Base-by-base conservation (phyloP, 148 eudicot genomes). In the Chenopodium formosanum region DNA sequence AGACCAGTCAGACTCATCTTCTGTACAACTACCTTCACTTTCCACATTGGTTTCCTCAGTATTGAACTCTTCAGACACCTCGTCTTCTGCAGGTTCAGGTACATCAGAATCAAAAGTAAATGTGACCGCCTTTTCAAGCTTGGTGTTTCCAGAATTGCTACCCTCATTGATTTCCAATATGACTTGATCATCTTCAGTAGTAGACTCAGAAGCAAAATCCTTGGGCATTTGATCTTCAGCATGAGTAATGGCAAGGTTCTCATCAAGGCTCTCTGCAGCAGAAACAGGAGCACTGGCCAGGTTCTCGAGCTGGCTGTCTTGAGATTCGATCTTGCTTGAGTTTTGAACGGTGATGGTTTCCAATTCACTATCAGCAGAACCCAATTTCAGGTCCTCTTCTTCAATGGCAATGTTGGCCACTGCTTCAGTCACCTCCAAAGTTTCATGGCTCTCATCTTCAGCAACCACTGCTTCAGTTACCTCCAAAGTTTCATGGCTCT, bases 181-280 rank as follows among this genome's bases (percentile, higher is more conserved):
- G 27, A 53, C 37, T 78, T 74, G 40, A 37, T 44, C 74, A 80
- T 44, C 62, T 62, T 72, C 31, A 75, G 82, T 13, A 70, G 73
- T 16, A 1, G 29, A 29, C 52, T 70, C 72, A 47, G 71, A 60
- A 46, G 31, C 76, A 76, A 70, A 58, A 22, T 75, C 72, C 64
- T 69, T 29, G 29, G 46, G 27, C 27, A 44, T 17, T 37, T 67
- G 71, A 74, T 29, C 75, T 6, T 66, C 78, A 47, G 23, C 74
- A 19, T 62, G 69, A 7, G 23, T 32, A 37, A 5, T 40, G 34
- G 73, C 73, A 82, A 77, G 44, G n/a, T 70, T 69, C 32, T 81
- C 80, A 19, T 37, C 22, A 9, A 74, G 74, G 62, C 78, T 9
- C 22, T 22, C 48, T 9, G 47, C 63, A 58, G 63, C 66, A 7